These are phyloP conservation scores for Sanghuangporus weigelae DNA, from an alignment of 1,284 basidiomycete species.

Conservation along the genomic window DNA sequence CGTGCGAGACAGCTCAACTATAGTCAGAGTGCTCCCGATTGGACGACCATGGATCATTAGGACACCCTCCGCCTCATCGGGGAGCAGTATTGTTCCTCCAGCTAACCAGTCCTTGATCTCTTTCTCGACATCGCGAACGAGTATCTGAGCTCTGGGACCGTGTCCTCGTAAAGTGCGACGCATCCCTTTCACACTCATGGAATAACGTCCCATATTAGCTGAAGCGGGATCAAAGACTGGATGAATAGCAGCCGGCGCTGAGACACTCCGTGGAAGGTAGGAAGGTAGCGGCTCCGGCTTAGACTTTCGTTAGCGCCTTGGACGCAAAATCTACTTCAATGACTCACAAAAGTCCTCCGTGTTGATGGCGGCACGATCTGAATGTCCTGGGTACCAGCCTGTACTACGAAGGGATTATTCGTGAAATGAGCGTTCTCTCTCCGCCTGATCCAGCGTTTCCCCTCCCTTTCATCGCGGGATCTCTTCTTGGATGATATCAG, in stretches of 20 bases:
- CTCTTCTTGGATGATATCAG: conserved; percentile 30
- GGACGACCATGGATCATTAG: conserved; percentile 35
- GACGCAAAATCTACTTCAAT: not conserved
- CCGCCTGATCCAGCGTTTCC: conserved; percentile 68
- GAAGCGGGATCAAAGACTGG: conserved; percentile 43
- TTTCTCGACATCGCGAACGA: conserved; percentile 62
- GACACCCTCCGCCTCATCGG: conserved; percentile 34
- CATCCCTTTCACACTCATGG: conserved; percentile 68
- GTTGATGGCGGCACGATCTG: conserved; percentile 37
- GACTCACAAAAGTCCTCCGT: conserved; percentile 48
- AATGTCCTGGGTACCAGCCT: conserved; percentile 54
- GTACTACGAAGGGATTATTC: conserved; percentile 64
- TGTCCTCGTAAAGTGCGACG: conserved; percentile 57
- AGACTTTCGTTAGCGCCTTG: not conserved
- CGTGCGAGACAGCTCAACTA: conserved; percentile 60
- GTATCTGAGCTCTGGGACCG: conserved; percentile 51
- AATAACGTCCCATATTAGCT: conserved; percentile 69
- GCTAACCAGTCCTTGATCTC: conserved; percentile 59
- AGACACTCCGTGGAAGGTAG: conserved; percentile 56
- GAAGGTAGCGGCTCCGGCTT: conserved; percentile 61
- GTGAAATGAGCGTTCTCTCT: conserved; percentile 72
- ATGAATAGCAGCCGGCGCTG: conserved; percentile 40
- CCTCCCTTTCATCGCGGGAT: conserved; percentile 54
- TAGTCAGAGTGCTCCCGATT: conserved; percentile 46
- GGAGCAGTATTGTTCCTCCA: conserved; percentile 50